phyloP scores from a whole-genome alignment of 495 filamentous ascomycete species.

The Daldinia concentrica region DNA sequence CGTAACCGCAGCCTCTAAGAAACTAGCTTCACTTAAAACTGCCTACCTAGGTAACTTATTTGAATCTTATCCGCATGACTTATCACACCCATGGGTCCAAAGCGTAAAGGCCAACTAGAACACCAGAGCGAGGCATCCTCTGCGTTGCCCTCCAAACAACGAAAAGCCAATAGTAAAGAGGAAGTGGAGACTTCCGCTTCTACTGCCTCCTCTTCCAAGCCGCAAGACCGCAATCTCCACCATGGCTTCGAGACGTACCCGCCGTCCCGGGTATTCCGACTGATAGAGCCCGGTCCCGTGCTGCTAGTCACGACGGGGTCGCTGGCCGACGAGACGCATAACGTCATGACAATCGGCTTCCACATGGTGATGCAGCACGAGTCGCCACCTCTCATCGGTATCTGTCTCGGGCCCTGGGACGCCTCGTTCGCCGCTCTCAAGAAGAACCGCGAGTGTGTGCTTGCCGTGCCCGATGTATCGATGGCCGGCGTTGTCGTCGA shows the following conservation, averaged over 20 bases:
- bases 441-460: slow-evolving; percentile 47
- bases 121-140: slow-evolving; percentile 24
- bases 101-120: slow-evolving; percentile 38
- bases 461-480: slow-evolving; percentile 45
- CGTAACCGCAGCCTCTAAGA: not conserved
- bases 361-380: slow-evolving; percentile 55
- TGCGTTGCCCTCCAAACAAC: slow-evolving; percentile 28
- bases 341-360: slow-evolving; percentile 53
- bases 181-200: slow-evolving; percentile 1
- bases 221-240: slow-evolving; percentile 12
- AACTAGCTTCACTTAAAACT: not conserved
- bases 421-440: slow-evolving; percentile 47
- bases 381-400: slow-evolving; percentile 47
- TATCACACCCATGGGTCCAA: slow-evolving; percentile 25
- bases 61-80: not conserved
- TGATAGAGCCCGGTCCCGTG: slow-evolving; percentile 51
- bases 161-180: slow-evolving; percentile 3
- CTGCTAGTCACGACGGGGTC: slow-evolving; percentile 51
- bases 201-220: not conserved
- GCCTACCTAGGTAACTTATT: not conserved
- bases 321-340: slow-evolving; percentile 47
- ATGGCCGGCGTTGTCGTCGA: slow-evolving; percentile 47
- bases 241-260: slow-evolving; percentile 45
- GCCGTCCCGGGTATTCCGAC: slow-evolving; percentile 48
- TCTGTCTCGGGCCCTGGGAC: slow-evolving; percentile 52